phyloP scores from a whole-genome alignment of 805 yeast species.

The Starmerella potacharoeniae region DNA sequence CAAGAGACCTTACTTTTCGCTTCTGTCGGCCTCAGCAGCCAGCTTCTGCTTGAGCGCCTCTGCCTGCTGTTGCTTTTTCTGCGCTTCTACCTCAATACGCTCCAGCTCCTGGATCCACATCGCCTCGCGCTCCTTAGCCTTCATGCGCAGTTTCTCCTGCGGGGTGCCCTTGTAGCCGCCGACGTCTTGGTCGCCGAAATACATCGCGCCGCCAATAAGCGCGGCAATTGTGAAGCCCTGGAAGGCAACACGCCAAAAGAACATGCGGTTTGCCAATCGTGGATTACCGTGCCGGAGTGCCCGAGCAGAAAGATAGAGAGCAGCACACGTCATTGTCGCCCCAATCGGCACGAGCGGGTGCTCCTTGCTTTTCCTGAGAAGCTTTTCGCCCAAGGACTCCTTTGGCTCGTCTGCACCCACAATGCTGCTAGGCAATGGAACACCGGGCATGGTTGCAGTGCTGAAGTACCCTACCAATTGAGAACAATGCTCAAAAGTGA shows the following conservation, averaged over 20 bases:
- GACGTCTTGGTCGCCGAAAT: conserved; percentile 44
- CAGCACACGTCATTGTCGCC: conserved; percentile 63
- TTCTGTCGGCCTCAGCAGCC: conserved; percentile 1
- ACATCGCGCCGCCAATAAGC: conserved; percentile 60
- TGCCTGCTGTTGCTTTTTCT: conserved; percentile 18
- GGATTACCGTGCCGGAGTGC: conserved; percentile 64
- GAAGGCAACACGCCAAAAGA: conserved; percentile 78
- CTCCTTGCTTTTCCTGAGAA: conserved; percentile 46
- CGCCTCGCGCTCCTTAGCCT: conserved; percentile 74
- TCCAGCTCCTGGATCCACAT: conserved; percentile 80
- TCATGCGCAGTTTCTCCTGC: conserved; percentile 48
- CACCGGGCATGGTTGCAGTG: conserved; percentile 3
- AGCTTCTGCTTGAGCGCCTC: conserved; percentile 15
- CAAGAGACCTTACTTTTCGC: too few relatives aligned
- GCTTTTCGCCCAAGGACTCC: conserved; percentile 21
- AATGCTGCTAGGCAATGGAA: conserved; percentile 18
- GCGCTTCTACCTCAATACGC: conserved; percentile 57
- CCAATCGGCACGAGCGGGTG: conserved; percentile 89
- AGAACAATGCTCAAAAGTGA: too few relatives aligned
- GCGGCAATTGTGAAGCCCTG: conserved; percentile 80
- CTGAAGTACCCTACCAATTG: too few relatives aligned
- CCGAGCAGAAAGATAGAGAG: conserved; percentile 66
- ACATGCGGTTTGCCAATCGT: conserved; percentile 69
- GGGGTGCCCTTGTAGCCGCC: conserved; percentile 20
- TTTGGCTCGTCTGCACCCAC: conserved; percentile 12